Evolutionary conservation across 2,329 filamentous ascomycete species (phyloP), one percentile per base, ranked within the genome.

Genomic region (Fusarium citri): DNA sequence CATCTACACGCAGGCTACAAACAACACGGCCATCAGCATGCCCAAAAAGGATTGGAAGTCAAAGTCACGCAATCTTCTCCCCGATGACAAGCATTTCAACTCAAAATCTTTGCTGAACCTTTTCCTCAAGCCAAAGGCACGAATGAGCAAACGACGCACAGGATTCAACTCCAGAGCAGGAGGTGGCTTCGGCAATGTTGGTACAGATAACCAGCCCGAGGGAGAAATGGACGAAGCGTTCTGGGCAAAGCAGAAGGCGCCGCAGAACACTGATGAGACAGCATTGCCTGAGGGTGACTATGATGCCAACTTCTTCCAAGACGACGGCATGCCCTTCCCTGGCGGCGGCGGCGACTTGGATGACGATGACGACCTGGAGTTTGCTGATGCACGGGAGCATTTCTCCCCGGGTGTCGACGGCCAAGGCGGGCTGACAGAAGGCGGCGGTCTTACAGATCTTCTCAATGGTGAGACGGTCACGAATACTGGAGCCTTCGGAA

Each of bases 41-140:
- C 92, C 95, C 20, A 98, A 97, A 83, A 93, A 94, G 72, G 94
- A 98, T 79, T 97, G 95, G 94, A 96, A 93, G 79, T 96, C 93
- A 41, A 97, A 97, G 80, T 94, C 92, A 3, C 89, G 94, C 50
- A 97, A 99, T 77, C 86, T 99, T 5, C 88, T 99, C 7, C 95
- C 97, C 4, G 96, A 99, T 76, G 96, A 99, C 82, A 98, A 98
- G 80, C 94, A 98, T 78, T 98, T 99, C 84, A 97, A 94, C 82
- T 98, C 95, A 11, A 92, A 92, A 77, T 93, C 97, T 71, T 85
- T 99, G 1, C 85, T 98, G 9, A 92, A 90, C 53, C 87, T 99
- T 2, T 99, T 98, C 86, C 86, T 98, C 28, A 99, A 99, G 79
- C 96, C 96, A 28, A 97, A 94, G 78, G 94, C 94, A 14, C 91